These are phyloP conservation scores for Apiotrichum montevideense DNA, from an alignment of 1,284 basidiomycete genomes.

Conservation along the genomic window DNA sequence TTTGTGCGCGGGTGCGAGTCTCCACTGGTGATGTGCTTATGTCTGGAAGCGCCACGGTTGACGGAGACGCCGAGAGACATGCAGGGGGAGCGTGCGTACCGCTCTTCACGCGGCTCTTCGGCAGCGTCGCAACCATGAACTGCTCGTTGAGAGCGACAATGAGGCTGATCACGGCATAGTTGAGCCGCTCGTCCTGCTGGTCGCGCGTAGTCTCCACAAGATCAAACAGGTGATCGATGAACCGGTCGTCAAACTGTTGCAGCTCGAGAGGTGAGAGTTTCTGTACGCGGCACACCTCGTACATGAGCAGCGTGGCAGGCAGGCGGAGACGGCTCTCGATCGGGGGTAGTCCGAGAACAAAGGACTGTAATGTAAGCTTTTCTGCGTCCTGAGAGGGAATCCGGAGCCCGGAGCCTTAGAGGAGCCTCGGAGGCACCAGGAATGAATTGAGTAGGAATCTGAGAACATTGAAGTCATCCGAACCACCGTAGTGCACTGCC, in stretches of 20 bases:
- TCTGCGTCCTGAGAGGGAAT: too few species aligned
- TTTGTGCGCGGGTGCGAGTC: conserved; percentile 3
- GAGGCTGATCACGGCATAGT: conserved; percentile 88
- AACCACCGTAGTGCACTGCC: too few species aligned
- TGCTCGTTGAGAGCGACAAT: conserved; percentile 95
- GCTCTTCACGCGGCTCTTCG: conserved; percentile 12
- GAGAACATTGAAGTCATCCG: too few species aligned
- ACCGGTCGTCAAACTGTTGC: conserved; percentile 65
- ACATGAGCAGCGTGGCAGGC: conserved; percentile 68
- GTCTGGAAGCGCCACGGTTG: conserved; percentile 14
- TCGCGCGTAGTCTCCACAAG: conserved; percentile 86
- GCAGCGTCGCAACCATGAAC: conserved; percentile 77
- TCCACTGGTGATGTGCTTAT: not conserved
- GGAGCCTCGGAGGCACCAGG: too few species aligned
- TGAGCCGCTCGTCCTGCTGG: conserved; percentile 83
- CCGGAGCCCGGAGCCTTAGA: too few species aligned
- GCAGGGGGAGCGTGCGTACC: conserved; percentile 19
- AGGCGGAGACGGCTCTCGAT: conserved; percentile 73
- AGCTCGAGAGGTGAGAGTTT: conserved; percentile 69
- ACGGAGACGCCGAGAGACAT: not conserved
- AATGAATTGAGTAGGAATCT: too few species aligned
- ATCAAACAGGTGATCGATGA: conserved; percentile 87
- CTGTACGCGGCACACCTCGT: conserved; percentile 85
- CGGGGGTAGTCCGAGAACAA: conserved; percentile 48
- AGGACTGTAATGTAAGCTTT: conserved; percentile 18